Evolutionary conservation across 2,329 filamentous ascomycete species (phyloP), one percentile per base, ranked within the genome.

Genomic region (Aureobasidium sp.): DNA sequence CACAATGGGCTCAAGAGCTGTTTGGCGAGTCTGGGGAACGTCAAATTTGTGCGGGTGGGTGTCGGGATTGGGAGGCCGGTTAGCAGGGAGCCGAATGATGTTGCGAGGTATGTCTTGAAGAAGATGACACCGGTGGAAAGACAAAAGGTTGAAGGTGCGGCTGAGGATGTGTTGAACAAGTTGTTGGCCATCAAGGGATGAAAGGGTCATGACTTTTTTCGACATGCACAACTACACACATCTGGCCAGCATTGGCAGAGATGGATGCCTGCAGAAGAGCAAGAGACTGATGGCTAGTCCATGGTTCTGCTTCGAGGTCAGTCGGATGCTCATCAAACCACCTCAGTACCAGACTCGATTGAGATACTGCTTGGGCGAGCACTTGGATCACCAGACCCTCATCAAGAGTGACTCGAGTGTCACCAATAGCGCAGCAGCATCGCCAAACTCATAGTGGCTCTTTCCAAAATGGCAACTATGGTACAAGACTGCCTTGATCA

Each of bases 1-100:
- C 76, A 80, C 55, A 80, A 79, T 67, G 73, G 76, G 31, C 63
- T 80, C 58, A 81, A 80, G 71, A 77, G 74, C 65, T 63, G 97
- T 74, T 87, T 96, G 74, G 95, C 89, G 73, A 91, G 91, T 0
- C 91, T 92, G 87, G 89, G 53, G 89, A 96, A 74, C 90, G 96
- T 73, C 91, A 92, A 88, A 80, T 97, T 67, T 57, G 68, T 67
- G 31, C 64, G 69, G 41, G 84, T 97, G 56, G 87, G 89, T 0
- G 78, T 97, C 14, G 94, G 94, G 0, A 96, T 97, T 76, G 92
- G 90, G n/a, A 79, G 94, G 49, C 93, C 93, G 0, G 78, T 77
- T 49, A 87, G 82, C 65, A 81, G 91, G 65, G 86, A 90, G 55
- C 78, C 80, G 25, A 76, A 78, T 42, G 84, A 83, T 2, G 91